Base-by-base conservation (phyloP, 768 basidiomycete genomes). In the Boletus rubescentipes region DNA sequence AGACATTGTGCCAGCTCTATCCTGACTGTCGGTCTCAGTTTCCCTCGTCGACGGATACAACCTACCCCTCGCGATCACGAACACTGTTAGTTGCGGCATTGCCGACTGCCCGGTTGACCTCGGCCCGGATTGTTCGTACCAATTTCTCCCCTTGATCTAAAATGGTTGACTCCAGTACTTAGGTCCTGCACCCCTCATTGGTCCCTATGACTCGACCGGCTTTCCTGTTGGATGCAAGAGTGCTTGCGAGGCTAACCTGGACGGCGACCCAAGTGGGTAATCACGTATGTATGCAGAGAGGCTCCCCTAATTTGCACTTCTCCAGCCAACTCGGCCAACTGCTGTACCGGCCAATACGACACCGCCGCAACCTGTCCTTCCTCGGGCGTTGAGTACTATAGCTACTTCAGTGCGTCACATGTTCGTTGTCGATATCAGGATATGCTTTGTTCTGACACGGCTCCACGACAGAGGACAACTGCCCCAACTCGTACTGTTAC, bases 21-120 rank as follows among this genome's bases (percentile, higher is more conserved):
- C 11, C 32, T 54, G 37, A 49, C 15, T 5, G 10, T 20, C 6
- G 34, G 40, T 31, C 7, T 21, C 49, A 84, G 84, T 86, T 34
- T 84, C 84, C 26, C 72, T 87, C 31, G 85, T 87, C 35, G 82
- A 86, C 57, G 85, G 86, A 2, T 85, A 76, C 59, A 85, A 87
- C 61, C 65, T 88, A 12, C 86, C 87, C 15, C 66, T 84, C 61
- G 69, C 73, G 9, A 83, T 89, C 57, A 72, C 70, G 49, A 86
- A 83, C 69, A 78, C 76, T 65, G 73, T 67, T 41, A 80, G 77
- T 12, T 88, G 87, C 62, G 70, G 66, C 30, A 67, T 80, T 18
- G 78, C 85, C 1, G 72, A 77, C 54, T 89, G 86, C 62, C 72
- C 81, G 2, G 82, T 85, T 31, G 86, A 89, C 60, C 74, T 87